Base-by-base conservation (phyloP, 2,329 filamentous ascomycete species). In the Lasiodiplodia theobromae region DNA sequence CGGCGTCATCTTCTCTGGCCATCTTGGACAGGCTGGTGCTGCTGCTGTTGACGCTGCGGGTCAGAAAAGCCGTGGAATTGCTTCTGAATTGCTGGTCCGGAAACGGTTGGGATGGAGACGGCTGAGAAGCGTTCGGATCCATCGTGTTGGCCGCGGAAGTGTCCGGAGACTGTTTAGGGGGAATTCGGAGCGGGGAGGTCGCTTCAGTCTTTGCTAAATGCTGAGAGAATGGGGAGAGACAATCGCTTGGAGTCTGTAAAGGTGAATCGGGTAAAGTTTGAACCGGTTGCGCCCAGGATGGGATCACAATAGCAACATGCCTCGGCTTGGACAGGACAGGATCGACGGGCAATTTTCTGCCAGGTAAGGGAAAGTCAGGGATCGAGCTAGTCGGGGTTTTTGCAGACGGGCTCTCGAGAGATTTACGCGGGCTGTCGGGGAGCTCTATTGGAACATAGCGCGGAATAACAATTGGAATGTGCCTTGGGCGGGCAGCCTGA, bases 221-320 rank as follows among this genome's bases (percentile, higher is more conserved):
- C 56, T 73, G 72, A 54, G 72, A 60, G 56, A 73, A 71, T 25
- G 68, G 60, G 34, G 40, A 47, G 31, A 72, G 69, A 57, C 70
- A 71, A 49, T 76, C 72, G 65, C 76, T 69, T 10, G 71, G 69
- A 66, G 75, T 71, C 25, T 74, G 73, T 57, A 78, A 74, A 44
- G 79, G 76, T 58, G 76, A 77, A 16, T 77, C 73, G 68, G 78
- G 73, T 65, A 79, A 75, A 74, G 74, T 76, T 68, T 80, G 75
- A 70, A 80, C 74, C 72, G 82, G 81, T 76, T 78, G 73, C 65
- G 80, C 81, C 79, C 79, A 83, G 67, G 78, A 73, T 53, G 82
- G 81, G 71, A 84, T 84, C 70, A 82, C 74, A 73, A 84, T 84
- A 77, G 84, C 82, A 69, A 84, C 82, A 84, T 85, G 81, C 78